phyloP scores from a whole-genome alignment of 2,329 filamentous ascomycete species.

The Colletotrichum sp. region DNA sequence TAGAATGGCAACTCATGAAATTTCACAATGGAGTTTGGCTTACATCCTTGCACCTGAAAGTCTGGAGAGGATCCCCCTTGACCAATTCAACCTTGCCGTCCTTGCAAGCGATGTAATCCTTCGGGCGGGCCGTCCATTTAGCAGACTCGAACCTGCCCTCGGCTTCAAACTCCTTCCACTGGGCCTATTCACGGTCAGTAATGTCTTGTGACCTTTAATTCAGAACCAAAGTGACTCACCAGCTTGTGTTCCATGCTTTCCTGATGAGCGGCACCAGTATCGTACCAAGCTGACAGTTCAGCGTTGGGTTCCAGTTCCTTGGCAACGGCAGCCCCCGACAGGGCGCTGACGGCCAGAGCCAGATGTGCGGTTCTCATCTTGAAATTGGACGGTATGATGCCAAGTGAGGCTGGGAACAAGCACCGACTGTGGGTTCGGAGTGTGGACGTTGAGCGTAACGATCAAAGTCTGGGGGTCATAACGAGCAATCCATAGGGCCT shows the following conservation, averaged over 20 bases:
- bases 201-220: rapidly evolving
- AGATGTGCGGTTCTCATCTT: not conserved
- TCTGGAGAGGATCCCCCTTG: constrained; percentile 45
- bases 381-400: not conserved
- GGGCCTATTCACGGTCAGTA: constrained; percentile 23
- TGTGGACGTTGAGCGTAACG: not conserved
- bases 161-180: constrained; percentile 36
- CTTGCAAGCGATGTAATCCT: constrained; percentile 33
- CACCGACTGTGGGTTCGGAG: not conserved
- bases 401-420: not conserved
- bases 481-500: not conserved
- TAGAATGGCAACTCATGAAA: not conserved
- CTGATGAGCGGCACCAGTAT: constrained; percentile 22
- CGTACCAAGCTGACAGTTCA: constrained; percentile 20
- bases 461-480: not conserved
- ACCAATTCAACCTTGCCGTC: constrained; percentile 43
- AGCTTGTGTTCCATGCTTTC: constrained; percentile 23
- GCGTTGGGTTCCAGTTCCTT: constrained; percentile 22
- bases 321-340: not conserved
- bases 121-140: constrained; percentile 30
- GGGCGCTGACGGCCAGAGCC: not conserved
- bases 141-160: constrained; percentile 37
- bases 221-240: not conserved
- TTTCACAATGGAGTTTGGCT: not conserved
- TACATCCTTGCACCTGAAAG: constrained; percentile 45